These are phyloP conservation scores for Tylopilus vinaceipallidus DNA, from an alignment of 768 basidiomycete genomes.

Conservation along the genomic window DNA sequence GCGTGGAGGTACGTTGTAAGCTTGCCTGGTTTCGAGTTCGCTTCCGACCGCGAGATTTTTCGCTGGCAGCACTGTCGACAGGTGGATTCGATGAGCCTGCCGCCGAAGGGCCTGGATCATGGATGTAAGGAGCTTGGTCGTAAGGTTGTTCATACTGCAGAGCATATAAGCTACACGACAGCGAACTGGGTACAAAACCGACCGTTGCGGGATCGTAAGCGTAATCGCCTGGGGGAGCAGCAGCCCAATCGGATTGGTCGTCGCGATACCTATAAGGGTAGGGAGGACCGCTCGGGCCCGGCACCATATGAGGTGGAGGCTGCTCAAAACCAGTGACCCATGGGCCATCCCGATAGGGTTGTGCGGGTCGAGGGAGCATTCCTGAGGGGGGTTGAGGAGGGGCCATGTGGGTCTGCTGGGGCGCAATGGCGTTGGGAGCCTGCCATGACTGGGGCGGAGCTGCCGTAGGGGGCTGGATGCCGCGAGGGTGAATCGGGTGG, in stretches of 20 bases:
- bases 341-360: slow-evolving; percentile 46
- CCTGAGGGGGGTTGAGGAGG: slow-evolving; percentile 44
- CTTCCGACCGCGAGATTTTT: slow-evolving; percentile 65
- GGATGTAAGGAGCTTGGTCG: slow-evolving; percentile 57
- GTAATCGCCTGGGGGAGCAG: slow-evolving; percentile 44
- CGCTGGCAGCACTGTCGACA: slow-evolving; percentile 28
- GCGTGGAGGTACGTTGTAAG: background rate
- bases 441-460: slow-evolving; percentile 67
- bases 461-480: slow-evolving; percentile 45
- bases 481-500: slow-evolving; percentile 39
- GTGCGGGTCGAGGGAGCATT: slow-evolving; percentile 44
- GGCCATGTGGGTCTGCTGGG: slow-evolving; percentile 62
- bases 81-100: slow-evolving; percentile 40
- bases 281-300: slow-evolving; percentile 40
- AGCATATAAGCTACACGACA: slow-evolving; percentile 6
- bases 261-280: slow-evolving; percentile 66
- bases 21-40: slow-evolving; percentile 59
- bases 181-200: slow-evolving; percentile 18
- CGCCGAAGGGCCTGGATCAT: slow-evolving; percentile 48
- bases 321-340: slow-evolving; percentile 60
- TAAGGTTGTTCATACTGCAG: slow-evolving; percentile 56
- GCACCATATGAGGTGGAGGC: slow-evolving; percentile 47
- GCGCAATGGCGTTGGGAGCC: slow-evolving; percentile 55
- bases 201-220: slow-evolving; percentile 53
- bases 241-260: slow-evolving; percentile 50